A percentile compares a stretch with the other conserved stretches of the same genome.
These are phyloP conservation scores for Amorphotheca resinae DNA, from an alignment of 495 filamentous ascomycete species.

Conservation along the genomic window DNA sequence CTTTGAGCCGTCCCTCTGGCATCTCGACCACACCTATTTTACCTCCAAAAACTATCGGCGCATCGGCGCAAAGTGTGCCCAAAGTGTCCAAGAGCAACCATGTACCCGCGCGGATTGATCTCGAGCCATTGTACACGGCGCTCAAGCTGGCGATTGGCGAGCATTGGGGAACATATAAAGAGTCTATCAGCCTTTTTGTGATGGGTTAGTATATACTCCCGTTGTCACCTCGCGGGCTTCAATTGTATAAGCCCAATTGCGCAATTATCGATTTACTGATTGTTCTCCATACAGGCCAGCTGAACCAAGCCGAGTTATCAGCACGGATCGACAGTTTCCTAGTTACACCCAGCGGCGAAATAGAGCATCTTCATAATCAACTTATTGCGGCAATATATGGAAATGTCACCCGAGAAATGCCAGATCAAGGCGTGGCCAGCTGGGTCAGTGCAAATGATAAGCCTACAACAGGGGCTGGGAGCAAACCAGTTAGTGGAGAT, in stretches of 20 bases:
- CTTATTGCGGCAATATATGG: constrained; percentile 74
- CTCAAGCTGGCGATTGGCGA: constrained; percentile 74
- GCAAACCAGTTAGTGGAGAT: constrained; percentile 74
- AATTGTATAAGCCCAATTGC: constrained; percentile 6
- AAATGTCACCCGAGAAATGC: constrained; percentile 78
- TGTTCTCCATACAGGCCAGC: constrained; percentile 13
- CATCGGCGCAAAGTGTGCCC: constrained; percentile 41
- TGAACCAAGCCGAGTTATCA: constrained; percentile 52
- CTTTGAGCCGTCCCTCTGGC: constrained; percentile 51
- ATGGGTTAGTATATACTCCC: constrained; percentile 48
- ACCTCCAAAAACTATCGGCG: constrained; percentile 46
- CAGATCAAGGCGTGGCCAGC: constrained; percentile 80
- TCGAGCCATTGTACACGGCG: constrained; percentile 79
- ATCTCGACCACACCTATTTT: constrained; percentile 49
- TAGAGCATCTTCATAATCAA: constrained; percentile 80
- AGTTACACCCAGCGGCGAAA: constrained; percentile 54
- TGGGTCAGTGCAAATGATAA: constrained; percentile 98
- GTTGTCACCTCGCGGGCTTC: background rate
- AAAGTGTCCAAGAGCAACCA: constrained; percentile 55
- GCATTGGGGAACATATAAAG: constrained; percentile 82
- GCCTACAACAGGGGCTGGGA: constrained; percentile 56
- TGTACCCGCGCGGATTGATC: constrained; percentile 65
- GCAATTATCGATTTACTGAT: constrained; percentile 14
- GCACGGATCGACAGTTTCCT: constrained; percentile 59
- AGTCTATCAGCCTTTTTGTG: constrained; percentile 64